Evolutionary conservation across 2,329 filamentous ascomycete genomes (phyloP), one percentile per base, ranked within the genome.

Genomic region (Bipolaris sorokiniana): DNA sequence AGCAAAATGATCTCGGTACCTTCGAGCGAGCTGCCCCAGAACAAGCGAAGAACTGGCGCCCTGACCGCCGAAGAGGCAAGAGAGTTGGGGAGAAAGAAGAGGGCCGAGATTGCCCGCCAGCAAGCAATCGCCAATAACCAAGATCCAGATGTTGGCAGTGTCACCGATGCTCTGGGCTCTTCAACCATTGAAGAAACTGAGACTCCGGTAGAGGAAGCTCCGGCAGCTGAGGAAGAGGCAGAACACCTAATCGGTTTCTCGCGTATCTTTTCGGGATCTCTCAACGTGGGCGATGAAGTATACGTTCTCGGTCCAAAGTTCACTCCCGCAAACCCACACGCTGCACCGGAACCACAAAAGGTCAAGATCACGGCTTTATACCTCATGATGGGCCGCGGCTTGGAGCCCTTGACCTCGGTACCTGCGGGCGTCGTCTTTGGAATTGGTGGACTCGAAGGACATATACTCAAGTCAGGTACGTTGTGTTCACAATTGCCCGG

Each of bases 1-100:
- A 98, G 94, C 79, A 99, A 99, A 76, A 97, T 99, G 92, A 91
- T 98, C 1, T 95, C 95, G 0, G 84, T 99, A 11, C 94, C 92
- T 0, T 91, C 96, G 70, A 97, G 91, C 76, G 94, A 99, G 68
- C 81, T 99, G 5, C 90, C 91, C 0, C 86, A 94, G 50, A 97
- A 97, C 75, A 96, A 90, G 76, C 84, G 91, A 44, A 84, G 87
- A 15, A 76, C 79, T 15, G 87, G 79, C 18, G 79, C 88, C 41
- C 83, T 98, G 70, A 96, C 86, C 37, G 90, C 92, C 1, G 95
- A 97, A 61, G 95, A 98, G 77, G 95, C 95, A 3, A 83, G 91
- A 64, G 93, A 97, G 62, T 79, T 97, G 56, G 95, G 91, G 0
- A 86, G 92, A 15, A 90, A 88, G 77, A 98, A 97, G 81, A 84